Base-by-base conservation (phyloP, 768 basidiomycete genomes). In the Pisolithus tinctorius region DNA sequence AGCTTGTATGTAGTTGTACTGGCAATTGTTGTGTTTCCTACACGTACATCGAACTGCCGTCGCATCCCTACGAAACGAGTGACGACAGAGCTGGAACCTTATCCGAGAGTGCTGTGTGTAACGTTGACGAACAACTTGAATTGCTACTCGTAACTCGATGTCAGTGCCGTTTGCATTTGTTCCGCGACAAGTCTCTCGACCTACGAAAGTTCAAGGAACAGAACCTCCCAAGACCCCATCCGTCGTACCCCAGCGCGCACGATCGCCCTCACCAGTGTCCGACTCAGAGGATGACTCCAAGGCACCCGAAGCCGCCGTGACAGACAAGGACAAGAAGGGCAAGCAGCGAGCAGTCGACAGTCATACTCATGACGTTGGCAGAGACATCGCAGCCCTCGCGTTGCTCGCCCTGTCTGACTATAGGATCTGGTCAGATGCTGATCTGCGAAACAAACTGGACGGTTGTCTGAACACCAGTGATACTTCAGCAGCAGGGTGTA, bases 321-420 rank as follows among this genome's bases (percentile, higher is more conserved):
- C 14, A 36, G 37, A 54, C 29, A 37, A 43, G 49, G 49, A 55
- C 58, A 47, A 63, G 49, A 69, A 68, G 55, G 58, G 55, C 48
- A 66, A 61, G 47, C 53, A 58, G 44, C 61, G 60, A 14, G 56
- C 58, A 1, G 17, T 43, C 47, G 55, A 67, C 34, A 17, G 4
- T 11, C 23, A 52, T 7, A 36, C 42, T 20, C 41, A 51, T n/a
- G 67, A 63, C 29, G 48, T 60, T 4, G 65, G 73, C 16, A 72
- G 74, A 40, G 83, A 83, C 55, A 72, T 76, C 44, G 74, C 74
- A 3, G 63, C 64, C 9, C 69, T 88, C 31, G 56, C 84, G 20
- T 68, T 60, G 2, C 75, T 90, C 4, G 76, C 86, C 0, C 67
- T 92, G n/a, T 86, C 87, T 4, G 79, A 88, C 59, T 79, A 88